Conservation (phyloP, 305 asterid genomes). For the Solanum hybrid region DNA sequence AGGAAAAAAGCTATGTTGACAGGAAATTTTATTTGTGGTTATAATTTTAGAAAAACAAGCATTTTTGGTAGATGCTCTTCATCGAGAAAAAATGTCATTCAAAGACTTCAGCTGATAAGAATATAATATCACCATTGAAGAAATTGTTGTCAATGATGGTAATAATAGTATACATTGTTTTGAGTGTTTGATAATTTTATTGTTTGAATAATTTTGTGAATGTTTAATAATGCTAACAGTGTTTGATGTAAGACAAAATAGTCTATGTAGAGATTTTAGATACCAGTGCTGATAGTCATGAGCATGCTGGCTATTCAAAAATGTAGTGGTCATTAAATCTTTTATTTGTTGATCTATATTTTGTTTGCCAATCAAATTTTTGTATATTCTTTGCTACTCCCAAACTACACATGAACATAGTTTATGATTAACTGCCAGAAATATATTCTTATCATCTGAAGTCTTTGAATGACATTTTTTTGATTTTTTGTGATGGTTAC, state of each 20-base stretch:
- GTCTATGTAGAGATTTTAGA: not conserved
- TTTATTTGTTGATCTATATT: not conserved
- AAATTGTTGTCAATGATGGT: not conserved
- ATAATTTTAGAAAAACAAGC: not conserved
- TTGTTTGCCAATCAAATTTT: not conserved
- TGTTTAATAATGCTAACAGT: no score
- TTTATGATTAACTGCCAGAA: not conserved
- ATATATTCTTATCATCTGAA: not conserved
- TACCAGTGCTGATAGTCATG: not conserved
- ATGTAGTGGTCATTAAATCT: not conserved
- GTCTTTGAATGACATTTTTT: not conserved
- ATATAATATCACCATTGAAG: not conserved
- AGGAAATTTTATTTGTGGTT: not conserved
- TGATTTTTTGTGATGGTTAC: not conserved
- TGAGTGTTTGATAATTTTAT: not conserved
- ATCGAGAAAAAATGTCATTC: not conserved
- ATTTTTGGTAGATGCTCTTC: not conserved
- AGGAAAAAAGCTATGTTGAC: not conserved
- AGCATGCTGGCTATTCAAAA: not conserved
- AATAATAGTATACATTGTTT: not conserved
- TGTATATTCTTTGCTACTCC: not conserved
- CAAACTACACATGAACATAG: not conserved
- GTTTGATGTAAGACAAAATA: not conserved
- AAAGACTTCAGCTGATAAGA: not conserved
- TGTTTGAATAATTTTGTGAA: not conserved